Conservation (phyloP, 2,329 filamentous ascomycete species). For the Triangularia verruculosa region DNA sequence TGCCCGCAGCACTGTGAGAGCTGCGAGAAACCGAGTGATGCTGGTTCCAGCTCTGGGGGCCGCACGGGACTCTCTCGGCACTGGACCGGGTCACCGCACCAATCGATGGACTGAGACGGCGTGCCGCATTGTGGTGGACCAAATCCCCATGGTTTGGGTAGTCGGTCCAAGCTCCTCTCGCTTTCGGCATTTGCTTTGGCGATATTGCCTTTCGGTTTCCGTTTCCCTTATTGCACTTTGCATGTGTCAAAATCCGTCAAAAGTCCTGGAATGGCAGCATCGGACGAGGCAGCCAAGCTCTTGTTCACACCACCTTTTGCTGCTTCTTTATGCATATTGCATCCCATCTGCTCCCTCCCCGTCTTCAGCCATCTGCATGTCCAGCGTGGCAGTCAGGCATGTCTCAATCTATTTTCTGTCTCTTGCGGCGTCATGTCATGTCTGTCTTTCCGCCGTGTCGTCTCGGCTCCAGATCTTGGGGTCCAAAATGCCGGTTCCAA, state of each 20-base stretch:
- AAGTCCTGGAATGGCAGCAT: too few species aligned
- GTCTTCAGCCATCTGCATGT: neutral
- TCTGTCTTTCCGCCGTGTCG: neutral
- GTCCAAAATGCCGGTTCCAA: neutral
- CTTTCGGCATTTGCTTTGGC: neutral
- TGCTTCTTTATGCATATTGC: neutral
- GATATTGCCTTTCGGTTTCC: neutral
- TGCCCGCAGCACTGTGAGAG: neutral
- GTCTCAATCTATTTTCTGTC: constrained; percentile 4
- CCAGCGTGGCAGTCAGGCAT: neutral
- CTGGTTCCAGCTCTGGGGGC: too few species aligned
- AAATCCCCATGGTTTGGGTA: neutral
- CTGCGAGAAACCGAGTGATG: neutral
- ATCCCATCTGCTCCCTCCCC: neutral
- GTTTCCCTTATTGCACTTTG: neutral
- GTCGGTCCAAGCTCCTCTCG: neutral
- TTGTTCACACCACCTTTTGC: neutral
- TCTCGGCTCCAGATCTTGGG: constrained; percentile 11
- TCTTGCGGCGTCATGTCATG: neutral
- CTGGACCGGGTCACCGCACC: neutral
- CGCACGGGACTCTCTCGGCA: neutral
- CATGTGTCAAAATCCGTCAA: neutral
- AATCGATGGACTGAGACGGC: neutral
- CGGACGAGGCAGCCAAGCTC: neutral
- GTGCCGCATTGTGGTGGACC: neutral